Base-by-base conservation (phyloP, 495 filamentous ascomycete genomes). In the Penicillium herquei region DNA sequence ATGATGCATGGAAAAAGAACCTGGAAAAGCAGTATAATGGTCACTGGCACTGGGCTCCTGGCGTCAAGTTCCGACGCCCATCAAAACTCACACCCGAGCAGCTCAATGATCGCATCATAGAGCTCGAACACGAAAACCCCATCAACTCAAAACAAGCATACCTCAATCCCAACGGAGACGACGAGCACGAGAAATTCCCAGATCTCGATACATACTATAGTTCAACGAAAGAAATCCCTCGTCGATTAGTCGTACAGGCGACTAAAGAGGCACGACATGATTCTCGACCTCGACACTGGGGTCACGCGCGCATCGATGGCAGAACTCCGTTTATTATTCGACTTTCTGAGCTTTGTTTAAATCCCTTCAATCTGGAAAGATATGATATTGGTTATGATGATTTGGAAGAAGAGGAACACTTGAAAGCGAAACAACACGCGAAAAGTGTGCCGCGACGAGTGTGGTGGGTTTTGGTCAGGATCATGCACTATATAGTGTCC, bases 221-320 rank as follows among this genome's bases (percentile, higher is more conserved):
- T 17, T 49, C 56, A 16, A 54, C 39, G 3, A 58, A 54, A 40
- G 51, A 54, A 39, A 31, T 44, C 10, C 56, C 56, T 7, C 56
- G 56, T 54, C 56, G 56, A 46, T 46, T 58, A 4, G 37, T 58
- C n/a, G 56, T 58, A 18, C 56, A 58, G 18, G 51, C 56, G n/a
- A 49, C 56, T 14, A 14, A 17, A 26, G 46, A 44, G 13, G 56
- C 56, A 2, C 32, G 35, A 14, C 30, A 45, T 0, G 51, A 58
- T 33, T 21, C 31, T 18, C 31, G 30, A 16, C 35, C 39, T 21
- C 51, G 56, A 7, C 56, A 58, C 26, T 58, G 56, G 56, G 47
- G 51, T 12, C 56, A 47, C 7, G 26, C 39, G 2, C 41, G 18
- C 11, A 50, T 58, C 10, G 48, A 51, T n/a, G 56, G 56, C n/a